phyloP scores from a whole-genome alignment of 495 filamentous ascomycete species.

The Cetradonia linearis region DNA sequence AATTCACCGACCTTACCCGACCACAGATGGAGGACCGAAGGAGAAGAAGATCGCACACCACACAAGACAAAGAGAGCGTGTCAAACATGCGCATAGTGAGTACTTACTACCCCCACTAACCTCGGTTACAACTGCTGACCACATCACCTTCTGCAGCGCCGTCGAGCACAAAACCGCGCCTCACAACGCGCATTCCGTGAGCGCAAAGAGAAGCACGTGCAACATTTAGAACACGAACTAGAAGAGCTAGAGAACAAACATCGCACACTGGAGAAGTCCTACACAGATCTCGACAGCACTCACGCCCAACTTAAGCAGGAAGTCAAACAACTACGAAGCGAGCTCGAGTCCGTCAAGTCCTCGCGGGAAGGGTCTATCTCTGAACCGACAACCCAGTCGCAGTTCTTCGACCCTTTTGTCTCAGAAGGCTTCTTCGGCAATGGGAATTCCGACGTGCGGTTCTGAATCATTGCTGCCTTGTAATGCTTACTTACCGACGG shows the following conservation, averaged over 20 bases:
- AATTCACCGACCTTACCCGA: slow-evolving; percentile 26
- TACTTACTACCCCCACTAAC: not conserved
- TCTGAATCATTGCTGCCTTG: not conserved
- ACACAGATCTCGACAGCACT: slow-evolving; percentile 22
- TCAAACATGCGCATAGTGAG: slow-evolving; percentile 27
- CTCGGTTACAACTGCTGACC: not conserved
- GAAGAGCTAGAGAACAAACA: slow-evolving; percentile 31
- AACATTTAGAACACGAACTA: slow-evolving; percentile 33
- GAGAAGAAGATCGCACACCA: slow-evolving; percentile 21
- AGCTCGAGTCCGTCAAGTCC: slow-evolving; percentile 22
- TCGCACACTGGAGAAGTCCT: slow-evolving; percentile 21
- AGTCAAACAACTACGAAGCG: slow-evolving; percentile 24
- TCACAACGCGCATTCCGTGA: slow-evolving; percentile 44
- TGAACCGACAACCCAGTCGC: not conserved
- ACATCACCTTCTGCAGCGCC: slow-evolving; percentile 31
- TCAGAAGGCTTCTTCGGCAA: slow-evolving; percentile 15
- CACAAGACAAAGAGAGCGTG: slow-evolving; percentile 24
- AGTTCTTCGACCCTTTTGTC: slow-evolving; percentile 20
- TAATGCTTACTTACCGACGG: not conserved
- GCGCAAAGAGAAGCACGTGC: slow-evolving; percentile 39
- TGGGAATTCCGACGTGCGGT: slow-evolving; percentile 1
- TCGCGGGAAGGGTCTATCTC: slow-evolving; percentile 18
- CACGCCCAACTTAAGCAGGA: slow-evolving; percentile 21
- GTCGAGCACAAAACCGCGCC: slow-evolving; percentile 48
- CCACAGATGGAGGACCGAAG: slow-evolving; percentile 24